Evolutionary conservation across 306 rosid genomes (phyloP).

Genomic region (Cyclanthera cordifolia): DNA sequence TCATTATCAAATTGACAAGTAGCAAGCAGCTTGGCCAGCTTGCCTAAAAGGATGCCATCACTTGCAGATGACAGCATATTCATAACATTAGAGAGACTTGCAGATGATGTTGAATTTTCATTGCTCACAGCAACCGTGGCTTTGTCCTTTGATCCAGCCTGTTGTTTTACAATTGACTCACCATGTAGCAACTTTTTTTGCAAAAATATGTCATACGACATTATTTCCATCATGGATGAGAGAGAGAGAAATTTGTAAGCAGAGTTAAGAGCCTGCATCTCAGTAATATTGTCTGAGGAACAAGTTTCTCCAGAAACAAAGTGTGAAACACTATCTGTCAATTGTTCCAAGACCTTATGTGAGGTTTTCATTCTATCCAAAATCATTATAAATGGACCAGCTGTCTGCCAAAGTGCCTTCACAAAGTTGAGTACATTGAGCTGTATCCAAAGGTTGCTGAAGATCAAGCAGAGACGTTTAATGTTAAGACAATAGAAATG

Average conservation of each 20-base stretch:
- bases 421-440: conserved; percentile 61
- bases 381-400: conserved; percentile 45
- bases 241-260: conserved; percentile 56
- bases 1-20: conserved; percentile 35
- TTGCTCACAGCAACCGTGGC: conserved; percentile 22
- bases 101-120: conserved; percentile 32
- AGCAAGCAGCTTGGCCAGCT: conserved; percentile 51
- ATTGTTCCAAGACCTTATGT: conserved; percentile 43
- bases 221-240: conserved; percentile 53
- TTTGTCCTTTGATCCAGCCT: conserved; percentile 41
- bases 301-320: conserved; percentile 27
- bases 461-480: conserved; percentile 15
- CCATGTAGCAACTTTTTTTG: conserved; percentile 63
- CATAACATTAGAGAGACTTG: conserved; percentile 27
- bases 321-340: conserved; percentile 35
- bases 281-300: conserved; percentile 24
- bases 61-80: conserved; percentile 53
- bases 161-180: conserved; percentile 45
- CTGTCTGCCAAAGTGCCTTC: conserved; percentile 80
- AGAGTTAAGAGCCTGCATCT: conserved; percentile 36
- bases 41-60: conserved; percentile 43
- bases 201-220: conserved; percentile 70
- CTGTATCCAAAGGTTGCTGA: conserved; percentile 57
- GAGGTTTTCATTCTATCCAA: conserved; percentile 49
- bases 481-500: not conserved